A percentile compares a stretch with the other conserved stretches of the same genome.
Evolutionary conservation across 2,329 filamentous ascomycete species (phyloP).

Genomic region (Aureobasidium uvarum): DNA sequence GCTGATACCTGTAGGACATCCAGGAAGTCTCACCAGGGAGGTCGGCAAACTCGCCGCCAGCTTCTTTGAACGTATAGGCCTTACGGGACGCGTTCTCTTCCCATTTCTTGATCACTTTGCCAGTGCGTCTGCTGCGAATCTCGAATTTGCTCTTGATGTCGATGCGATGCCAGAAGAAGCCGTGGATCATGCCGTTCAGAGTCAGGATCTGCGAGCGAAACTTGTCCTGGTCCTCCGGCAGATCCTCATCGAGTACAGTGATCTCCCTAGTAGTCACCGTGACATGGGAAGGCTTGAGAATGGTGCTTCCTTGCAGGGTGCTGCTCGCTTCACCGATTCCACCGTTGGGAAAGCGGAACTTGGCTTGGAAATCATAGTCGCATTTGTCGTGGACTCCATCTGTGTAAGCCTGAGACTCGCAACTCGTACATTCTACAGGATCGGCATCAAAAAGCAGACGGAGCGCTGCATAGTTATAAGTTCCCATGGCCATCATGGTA

Average conservation of each 20-base stretch:
- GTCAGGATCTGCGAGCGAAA: neutral
- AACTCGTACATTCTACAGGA: neutral
- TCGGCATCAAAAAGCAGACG: neutral
- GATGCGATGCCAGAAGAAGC: conserved; percentile 3
- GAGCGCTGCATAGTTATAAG: neutral
- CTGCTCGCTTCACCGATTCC: neutral
- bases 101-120: neutral
- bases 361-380: neutral
- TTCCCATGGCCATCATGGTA: conserved; percentile 37
- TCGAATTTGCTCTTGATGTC: neutral
- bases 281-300: neutral
- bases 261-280: neutral
- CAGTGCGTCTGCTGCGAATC: neutral
- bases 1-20: conserved; percentile 40
- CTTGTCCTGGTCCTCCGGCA: neutral
- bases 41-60: neutral
- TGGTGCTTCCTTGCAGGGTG: neutral
- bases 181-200: neutral
- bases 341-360: neutral
- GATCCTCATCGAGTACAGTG: neutral
- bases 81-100: neutral
- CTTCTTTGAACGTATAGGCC: neutral
- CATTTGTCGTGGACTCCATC: neutral
- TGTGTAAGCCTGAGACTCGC: neutral
- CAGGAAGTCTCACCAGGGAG: conserved; percentile 30